Conservation (phyloP, 1,284 basidiomycete species). For the Anthracocystis panici-leucophaei region DNA sequence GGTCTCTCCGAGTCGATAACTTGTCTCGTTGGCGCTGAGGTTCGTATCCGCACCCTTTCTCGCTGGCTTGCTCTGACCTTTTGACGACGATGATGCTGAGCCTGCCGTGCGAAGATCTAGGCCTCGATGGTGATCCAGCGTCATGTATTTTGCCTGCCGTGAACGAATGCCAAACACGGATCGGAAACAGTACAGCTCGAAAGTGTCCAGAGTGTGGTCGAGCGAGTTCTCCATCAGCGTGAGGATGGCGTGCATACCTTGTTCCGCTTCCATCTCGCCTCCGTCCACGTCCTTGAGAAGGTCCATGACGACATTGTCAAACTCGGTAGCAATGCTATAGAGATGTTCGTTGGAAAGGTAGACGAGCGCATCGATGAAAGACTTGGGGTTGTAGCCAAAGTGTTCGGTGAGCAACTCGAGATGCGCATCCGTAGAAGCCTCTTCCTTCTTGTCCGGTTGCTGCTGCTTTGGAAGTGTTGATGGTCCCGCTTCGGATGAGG, state of each 20-base stretch:
- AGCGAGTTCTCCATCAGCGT: constrained; percentile 67
- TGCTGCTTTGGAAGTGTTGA: constrained; percentile 7
- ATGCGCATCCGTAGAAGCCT: constrained; percentile 54
- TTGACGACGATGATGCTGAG: constrained; percentile 6
- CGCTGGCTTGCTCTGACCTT: constrained; percentile 5
- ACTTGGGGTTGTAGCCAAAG: constrained; percentile 66
- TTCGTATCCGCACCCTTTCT: constrained; percentile 18
- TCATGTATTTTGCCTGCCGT: constrained; percentile 60
- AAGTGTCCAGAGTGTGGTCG: constrained; percentile 67
- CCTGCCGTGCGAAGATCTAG: constrained; percentile 57
- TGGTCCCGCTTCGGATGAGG: constrained; percentile 24
- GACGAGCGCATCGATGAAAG: constrained; percentile 64
- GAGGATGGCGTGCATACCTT: constrained; percentile 61
- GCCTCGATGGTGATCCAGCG: constrained; percentile 65
- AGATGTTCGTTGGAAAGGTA: constrained; percentile 66
- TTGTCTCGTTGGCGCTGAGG: constrained; percentile 40
- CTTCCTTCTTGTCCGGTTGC: constrained; percentile 21
- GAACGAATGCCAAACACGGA: constrained; percentile 64
- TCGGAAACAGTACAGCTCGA: constrained; percentile 66
- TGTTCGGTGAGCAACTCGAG: constrained; percentile 66
- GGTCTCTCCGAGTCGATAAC: constrained; percentile 47
- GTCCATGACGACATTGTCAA: constrained; percentile 54
- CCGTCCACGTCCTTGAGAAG: constrained; percentile 40
- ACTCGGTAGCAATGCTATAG: constrained; percentile 57
- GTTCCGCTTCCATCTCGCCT: constrained; percentile 59